Evolutionary conservation across 805 yeast species (phyloP).

Genomic region (Cyberlindnera mississippiensis): DNA sequence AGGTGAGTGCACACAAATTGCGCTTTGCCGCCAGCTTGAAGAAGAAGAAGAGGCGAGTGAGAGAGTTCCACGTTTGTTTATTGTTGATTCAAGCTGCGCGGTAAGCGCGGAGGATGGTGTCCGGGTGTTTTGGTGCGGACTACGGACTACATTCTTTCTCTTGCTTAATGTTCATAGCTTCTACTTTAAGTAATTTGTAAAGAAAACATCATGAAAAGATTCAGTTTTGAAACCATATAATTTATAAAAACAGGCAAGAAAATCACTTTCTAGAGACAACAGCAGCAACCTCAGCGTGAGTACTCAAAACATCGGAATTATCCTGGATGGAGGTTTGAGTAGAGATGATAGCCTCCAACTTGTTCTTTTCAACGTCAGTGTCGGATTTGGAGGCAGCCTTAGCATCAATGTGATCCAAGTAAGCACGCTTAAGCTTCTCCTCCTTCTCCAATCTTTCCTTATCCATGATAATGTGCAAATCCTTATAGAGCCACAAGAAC

Average conservation of each 20-base stretch:
- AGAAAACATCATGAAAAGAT: no score
- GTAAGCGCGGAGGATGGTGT: no score
- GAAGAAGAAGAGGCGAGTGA: no score
- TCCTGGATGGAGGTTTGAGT: neutral
- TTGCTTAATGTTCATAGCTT: no score
- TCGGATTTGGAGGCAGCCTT: neutral
- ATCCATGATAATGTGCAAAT: slow-evolving; percentile 23
- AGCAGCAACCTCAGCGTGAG: slow-evolving; percentile 2
- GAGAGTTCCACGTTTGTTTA: no score
- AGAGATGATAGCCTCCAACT: slow-evolving; percentile 6
- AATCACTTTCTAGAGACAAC: slow-evolving; percentile 4
- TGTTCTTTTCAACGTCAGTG: neutral
- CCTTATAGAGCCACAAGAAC: slow-evolving; percentile 39
- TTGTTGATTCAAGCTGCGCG: no score
- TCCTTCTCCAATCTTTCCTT: slow-evolving; percentile 20
- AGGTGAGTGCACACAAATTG: neutral
- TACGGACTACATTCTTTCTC: no score
- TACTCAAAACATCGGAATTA: slow-evolving; percentile 4
- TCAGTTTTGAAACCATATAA: no score
- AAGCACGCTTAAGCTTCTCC: slow-evolving; percentile 14
- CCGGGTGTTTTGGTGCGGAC: no score
- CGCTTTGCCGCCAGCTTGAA: slow-evolving; percentile 3
- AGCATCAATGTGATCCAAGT: slow-evolving; percentile 9
- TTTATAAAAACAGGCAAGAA: neutral
- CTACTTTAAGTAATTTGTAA: no score